Conservation (phyloP, 768 basidiomycete species). For the Auricularia auricula-judae region DNA sequence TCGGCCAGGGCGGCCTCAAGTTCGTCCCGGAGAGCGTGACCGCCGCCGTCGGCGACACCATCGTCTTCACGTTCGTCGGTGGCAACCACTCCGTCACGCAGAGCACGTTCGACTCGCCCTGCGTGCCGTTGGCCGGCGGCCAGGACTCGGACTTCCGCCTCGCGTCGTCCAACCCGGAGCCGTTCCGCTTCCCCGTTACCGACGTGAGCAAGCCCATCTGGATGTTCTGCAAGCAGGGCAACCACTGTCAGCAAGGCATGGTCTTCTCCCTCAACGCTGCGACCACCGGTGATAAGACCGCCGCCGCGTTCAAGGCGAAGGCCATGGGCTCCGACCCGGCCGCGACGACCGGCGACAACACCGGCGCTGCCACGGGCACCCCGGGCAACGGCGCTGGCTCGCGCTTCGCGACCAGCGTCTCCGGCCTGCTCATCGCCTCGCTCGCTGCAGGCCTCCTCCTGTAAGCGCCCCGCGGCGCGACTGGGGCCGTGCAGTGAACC, state of each 20-base stretch:
- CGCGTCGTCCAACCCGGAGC: constrained; percentile 17
- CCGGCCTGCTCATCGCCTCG: not conserved
- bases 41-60: not conserved
- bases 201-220: constrained; percentile 37
- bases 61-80: not conserved
- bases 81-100: constrained; percentile 36
- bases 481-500: not conserved
- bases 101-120: constrained; percentile 44
- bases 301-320: constrained; percentile 23
- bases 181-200: constrained; percentile 44
- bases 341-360: not conserved
- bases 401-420: not conserved
- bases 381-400: not conserved
- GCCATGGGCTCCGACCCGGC: constrained; percentile 15
- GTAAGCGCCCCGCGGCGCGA: not conserved
- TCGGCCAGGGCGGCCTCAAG: constrained; percentile 1
- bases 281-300: constrained; percentile 26
- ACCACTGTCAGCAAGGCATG: constrained; percentile 32
- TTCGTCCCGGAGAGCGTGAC: constrained; percentile 15
- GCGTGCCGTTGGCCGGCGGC: constrained; percentile 34
- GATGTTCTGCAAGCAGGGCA: constrained; percentile 47
- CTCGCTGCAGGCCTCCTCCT: not conserved
- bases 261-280: constrained; percentile 47
- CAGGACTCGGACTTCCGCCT: constrained; percentile 46
- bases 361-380: not conserved